Evolutionary conservation across 2,329 filamentous ascomycete species (phyloP).

Genomic region (Xylaria sp.): DNA sequence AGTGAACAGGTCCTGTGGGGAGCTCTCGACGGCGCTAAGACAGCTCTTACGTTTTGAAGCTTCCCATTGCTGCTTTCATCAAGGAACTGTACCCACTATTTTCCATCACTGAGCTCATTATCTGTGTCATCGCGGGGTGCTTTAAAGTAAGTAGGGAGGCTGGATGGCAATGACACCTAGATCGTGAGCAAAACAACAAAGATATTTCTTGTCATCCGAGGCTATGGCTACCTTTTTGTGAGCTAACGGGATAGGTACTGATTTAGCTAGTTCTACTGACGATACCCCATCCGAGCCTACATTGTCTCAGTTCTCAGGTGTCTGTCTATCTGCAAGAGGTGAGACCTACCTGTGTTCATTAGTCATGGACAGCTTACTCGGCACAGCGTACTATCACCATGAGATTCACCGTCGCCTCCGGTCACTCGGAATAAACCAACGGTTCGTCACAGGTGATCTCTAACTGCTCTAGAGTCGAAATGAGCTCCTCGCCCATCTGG

Average conservation of each 20-base stretch:
- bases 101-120: not conserved
- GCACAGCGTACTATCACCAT: too few species aligned
- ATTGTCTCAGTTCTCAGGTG: not conserved
- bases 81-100: not conserved
- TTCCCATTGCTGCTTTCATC: constrained; percentile 15
- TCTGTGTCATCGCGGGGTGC: not conserved
- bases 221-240: not conserved
- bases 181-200: not conserved
- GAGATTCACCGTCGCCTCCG: too few species aligned
- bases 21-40: constrained; percentile 30
- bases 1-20: constrained; percentile 24
- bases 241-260: not conserved
- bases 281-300: not conserved
- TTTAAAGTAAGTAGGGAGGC: not conserved
- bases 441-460: constrained; percentile 13
- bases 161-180: not conserved
- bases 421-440: not conserved
- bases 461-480: constrained; percentile 14
- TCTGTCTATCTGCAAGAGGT: not conserved
- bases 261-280: not conserved
- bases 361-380: not conserved
- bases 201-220: not conserved
- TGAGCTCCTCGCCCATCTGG: constrained; percentile 30
- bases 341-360: not conserved
- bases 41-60: constrained; percentile 19